Conservation (phyloP, 257 asterid genomes). For the Nyctanthes arbortristis region DNA sequence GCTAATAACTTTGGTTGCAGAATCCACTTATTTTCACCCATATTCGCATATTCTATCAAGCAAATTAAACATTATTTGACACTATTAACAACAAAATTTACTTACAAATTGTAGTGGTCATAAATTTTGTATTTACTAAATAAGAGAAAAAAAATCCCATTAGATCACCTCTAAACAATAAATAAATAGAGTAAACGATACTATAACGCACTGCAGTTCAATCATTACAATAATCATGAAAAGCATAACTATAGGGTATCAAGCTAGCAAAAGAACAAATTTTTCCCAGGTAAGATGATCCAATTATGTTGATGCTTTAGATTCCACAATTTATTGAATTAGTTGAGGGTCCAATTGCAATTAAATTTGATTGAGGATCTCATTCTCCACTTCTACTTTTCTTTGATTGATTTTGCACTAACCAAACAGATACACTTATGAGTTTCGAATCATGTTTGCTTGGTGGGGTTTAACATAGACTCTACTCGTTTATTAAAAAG, state of each 20-base stretch:
- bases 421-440: not conserved
- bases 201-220: not conserved
- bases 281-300: slow-evolving; percentile 13
- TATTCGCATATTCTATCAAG: slow-evolving; percentile 3
- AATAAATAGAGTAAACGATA: not conserved
- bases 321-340: slow-evolving; percentile 23
- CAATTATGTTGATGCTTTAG: slow-evolving; percentile 24
- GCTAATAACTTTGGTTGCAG: slow-evolving; percentile 8
- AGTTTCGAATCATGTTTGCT: not conserved
- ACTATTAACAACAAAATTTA: too few relatives aligned
- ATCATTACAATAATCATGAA: slow-evolving; percentile 17
- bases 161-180: too few relatives aligned
- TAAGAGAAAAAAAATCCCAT: too few relatives aligned
- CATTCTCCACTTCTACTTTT: slow-evolving; percentile 19
- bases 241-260: not conserved
- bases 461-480: not conserved
- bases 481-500: not conserved
- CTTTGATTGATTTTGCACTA: not conserved
- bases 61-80: not conserved
- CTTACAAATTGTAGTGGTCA: too few relatives aligned
- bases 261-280: not conserved
- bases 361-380: slow-evolving; percentile 20
- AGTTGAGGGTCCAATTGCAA: not conserved
- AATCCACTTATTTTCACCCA: not conserved
- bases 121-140: not conserved